Percentiles rank a stretch among this genome's conserved stretches.
phyloP scores from a whole-genome alignment of 2,329 filamentous ascomycete species.

The Botrytis deweyae region DNA sequence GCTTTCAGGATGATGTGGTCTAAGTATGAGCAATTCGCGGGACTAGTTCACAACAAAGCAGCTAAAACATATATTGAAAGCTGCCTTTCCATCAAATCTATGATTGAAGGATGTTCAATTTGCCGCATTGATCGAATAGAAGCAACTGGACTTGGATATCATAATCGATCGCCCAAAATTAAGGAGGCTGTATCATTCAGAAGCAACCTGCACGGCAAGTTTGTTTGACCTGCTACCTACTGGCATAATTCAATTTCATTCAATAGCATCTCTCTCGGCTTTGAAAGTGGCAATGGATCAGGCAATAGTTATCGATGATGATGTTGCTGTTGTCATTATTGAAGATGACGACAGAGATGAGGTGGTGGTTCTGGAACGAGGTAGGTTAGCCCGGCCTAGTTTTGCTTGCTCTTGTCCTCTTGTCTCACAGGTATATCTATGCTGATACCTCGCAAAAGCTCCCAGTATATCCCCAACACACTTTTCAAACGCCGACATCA shows the following conservation, averaged over 20 bases:
- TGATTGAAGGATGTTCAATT: background rate
- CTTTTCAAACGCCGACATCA: background rate
- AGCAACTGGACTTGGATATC: background rate
- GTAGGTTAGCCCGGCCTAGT: background rate
- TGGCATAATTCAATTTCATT: background rate
- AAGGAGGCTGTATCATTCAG: background rate
- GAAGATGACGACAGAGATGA: constrained; percentile 3
- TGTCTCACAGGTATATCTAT: background rate
- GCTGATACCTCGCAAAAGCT: constrained; percentile 4
- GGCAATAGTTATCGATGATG: constrained; percentile 9
- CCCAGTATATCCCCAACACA: background rate
- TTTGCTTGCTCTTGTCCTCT: background rate
- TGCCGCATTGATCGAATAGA: background rate
- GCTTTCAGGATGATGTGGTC: constrained; percentile 3
- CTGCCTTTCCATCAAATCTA: background rate
- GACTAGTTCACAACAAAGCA: constrained; percentile 10
- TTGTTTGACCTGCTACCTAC: background rate
- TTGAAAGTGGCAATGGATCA: background rate
- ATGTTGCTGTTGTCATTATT: background rate
- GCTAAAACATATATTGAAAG: constrained; percentile 4
- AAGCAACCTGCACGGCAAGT: background rate
- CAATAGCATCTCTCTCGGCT: background rate
- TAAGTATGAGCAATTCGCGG: background rate
- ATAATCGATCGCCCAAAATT: background rate
- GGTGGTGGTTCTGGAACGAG: constrained; percentile 12